These are phyloP conservation scores for Stephanodiscus triporus DNA, from an alignment of 108 stramenopile species.

Conservation along the genomic window DNA sequence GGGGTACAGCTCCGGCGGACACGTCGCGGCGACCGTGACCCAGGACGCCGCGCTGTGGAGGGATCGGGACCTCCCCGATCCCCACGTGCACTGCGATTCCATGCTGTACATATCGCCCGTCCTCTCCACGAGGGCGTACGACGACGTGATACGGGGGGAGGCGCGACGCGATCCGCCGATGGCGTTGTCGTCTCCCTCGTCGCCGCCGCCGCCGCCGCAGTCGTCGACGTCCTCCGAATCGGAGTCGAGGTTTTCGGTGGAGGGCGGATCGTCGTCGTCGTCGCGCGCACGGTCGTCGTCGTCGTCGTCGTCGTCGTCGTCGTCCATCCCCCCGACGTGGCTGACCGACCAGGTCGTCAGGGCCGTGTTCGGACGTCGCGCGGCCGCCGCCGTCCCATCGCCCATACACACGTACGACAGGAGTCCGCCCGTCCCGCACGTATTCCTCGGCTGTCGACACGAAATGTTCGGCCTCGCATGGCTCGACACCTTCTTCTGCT, in stretches of 20 bases:
- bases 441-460: conserved; percentile 56
- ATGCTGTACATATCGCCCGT: conserved; percentile 55
- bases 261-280: background rate
- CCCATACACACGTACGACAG: conserved; percentile 43
- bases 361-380: conserved; percentile 35
- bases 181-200: conserved; percentile 3
- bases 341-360: conserved; percentile 42
- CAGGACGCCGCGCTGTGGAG: conserved; percentile 43
- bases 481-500: conserved; percentile 62
- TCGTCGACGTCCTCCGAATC: conserved; percentile 10
- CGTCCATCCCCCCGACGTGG: conserved; percentile 24
- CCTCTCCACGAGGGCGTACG: conserved; percentile 34
- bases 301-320: background rate
- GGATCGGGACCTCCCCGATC: conserved; percentile 36
- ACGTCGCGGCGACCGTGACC: conserved; percentile 59
- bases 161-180: too few relatives aligned
- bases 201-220: conserved; percentile 12
- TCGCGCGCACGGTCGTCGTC: background rate
- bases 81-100: conserved; percentile 28
- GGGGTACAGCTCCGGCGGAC: conserved; percentile 70
- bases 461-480: conserved; percentile 63
- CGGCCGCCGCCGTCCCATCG: conserved; percentile 38
- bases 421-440: conserved; percentile 41
- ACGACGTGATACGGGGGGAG: conserved; percentile 9
- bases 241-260: background rate